Conservation (phyloP, 106 monocot genomes). For the Dendrobium officinale region DNA sequence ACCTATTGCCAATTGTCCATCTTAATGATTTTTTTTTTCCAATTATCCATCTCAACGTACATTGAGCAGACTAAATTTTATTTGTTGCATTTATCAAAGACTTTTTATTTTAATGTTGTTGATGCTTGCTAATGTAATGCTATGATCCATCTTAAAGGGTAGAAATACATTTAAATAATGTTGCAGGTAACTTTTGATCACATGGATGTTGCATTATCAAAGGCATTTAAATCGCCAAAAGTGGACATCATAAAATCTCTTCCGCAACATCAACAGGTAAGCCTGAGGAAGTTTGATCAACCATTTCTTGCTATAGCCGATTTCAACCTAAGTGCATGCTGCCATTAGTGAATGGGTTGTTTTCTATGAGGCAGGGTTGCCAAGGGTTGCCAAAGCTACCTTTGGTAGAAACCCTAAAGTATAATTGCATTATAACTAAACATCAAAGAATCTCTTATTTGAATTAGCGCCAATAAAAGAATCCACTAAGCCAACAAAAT, state of each 20-base stretch:
- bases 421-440: not conserved
- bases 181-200: conserved; percentile 81
- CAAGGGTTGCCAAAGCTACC: not conserved
- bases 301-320: not conserved
- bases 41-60: not conserved
- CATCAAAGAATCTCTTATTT: not conserved
- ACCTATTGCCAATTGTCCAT: not conserved
- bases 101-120: not conserved
- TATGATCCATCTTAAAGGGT: not conserved
- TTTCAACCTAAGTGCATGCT: not conserved
- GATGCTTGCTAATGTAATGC: not conserved
- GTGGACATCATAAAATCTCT: conserved; percentile 75
- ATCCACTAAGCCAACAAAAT: not conserved
- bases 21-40: not conserved
- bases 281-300: not conserved
- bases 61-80: not conserved
- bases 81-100: not conserved
- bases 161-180: conserved; percentile 1
- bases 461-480: too few relatives aligned
- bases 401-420: not conserved
- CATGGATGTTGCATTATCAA: conserved; percentile 79
- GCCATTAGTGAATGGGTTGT: not conserved
- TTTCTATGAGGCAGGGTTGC: not conserved
- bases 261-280: conserved; percentile 95
- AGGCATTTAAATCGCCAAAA: conserved; percentile 73